Conservation (phyloP, 2,329 filamentous ascomycete genomes). For the Trichoderma guizhouense region DNA sequence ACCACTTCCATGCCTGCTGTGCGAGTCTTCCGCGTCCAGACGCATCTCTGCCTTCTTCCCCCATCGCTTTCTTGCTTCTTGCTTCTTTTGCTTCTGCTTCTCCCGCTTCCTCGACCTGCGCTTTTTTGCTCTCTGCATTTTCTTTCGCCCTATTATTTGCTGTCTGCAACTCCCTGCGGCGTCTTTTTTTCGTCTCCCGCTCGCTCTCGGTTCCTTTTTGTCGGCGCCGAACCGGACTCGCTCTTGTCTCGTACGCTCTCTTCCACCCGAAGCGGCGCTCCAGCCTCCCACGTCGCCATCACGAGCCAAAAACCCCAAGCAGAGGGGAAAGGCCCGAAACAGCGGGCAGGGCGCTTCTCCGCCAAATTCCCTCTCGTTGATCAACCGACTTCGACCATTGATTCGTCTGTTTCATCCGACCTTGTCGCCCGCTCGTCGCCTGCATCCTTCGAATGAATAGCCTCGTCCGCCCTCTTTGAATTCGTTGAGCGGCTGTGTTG, state of each 20-base stretch:
- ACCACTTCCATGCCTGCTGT: background rate
- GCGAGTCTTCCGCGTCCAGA: conserved; percentile 11
- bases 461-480: conserved; percentile 26
- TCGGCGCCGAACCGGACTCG: conserved; percentile 1
- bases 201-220: background rate
- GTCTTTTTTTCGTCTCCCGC: background rate
- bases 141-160: background rate
- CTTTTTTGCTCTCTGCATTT: background rate
- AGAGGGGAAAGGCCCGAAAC: background rate
- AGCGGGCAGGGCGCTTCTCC: background rate
- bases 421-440: background rate
- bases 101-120: background rate
- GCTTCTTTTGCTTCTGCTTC: background rate
- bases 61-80: background rate
- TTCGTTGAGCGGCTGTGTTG: conserved; percentile 34
- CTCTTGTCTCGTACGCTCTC: background rate
- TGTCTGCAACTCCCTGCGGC: background rate
- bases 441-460: conserved; percentile 26
- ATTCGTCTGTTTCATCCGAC: background rate
- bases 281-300: conserved; percentile 3
- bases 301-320: background rate
- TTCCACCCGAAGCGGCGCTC: conserved; percentile 8
- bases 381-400: background rate
- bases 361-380: background rate
- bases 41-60: background rate